phyloP scores from a whole-genome alignment of 1,139 yeast genomes.

The Lodderomyces oxycetoniae region DNA sequence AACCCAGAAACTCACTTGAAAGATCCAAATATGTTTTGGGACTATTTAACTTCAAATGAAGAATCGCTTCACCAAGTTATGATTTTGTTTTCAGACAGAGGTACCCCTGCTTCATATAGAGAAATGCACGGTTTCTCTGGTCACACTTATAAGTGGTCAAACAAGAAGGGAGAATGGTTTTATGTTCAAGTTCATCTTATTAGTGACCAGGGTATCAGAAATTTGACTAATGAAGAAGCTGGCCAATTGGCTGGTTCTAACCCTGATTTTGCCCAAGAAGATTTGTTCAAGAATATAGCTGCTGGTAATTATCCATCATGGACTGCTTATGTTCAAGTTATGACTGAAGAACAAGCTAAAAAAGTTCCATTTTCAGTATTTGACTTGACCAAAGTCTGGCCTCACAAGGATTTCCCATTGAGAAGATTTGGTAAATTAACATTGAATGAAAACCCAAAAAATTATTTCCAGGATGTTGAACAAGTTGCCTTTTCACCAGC shows the following conservation, averaged over 20 bases:
- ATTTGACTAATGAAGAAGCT: slow-evolving; percentile 55
- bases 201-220: slow-evolving; percentile 57
- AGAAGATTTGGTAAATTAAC: slow-evolving; percentile 68
- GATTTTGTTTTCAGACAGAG: slow-evolving; percentile 61
- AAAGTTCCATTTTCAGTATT: slow-evolving; percentile 59
- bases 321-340: slow-evolving; percentile 62
- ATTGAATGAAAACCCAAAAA: slow-evolving; percentile 68
- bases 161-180: slow-evolving; percentile 59
- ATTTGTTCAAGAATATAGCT: slow-evolving; percentile 57
- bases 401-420: slow-evolving; percentile 70
- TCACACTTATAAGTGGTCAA: slow-evolving; percentile 66
- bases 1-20: slow-evolving; percentile 80
- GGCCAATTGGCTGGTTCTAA: slow-evolving; percentile 52
- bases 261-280: slow-evolving; percentile 64
- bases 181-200: slow-evolving; percentile 64
- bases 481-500: slow-evolving; percentile 82
- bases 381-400: slow-evolving; percentile 77
- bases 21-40: slow-evolving; percentile 74
- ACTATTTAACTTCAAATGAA: slow-evolving; percentile 56
- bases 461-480: slow-evolving; percentile 78
- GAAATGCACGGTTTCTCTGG: slow-evolving; percentile 72
- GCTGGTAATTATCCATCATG: slow-evolving; percentile 58
- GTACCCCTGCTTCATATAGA: slow-evolving; percentile 63
- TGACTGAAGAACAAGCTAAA: slow-evolving; percentile 63
- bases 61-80: slow-evolving; percentile 64